phyloP scores from a whole-genome alignment of 495 filamentous ascomycete species.

The Lepraria neglecta region DNA sequence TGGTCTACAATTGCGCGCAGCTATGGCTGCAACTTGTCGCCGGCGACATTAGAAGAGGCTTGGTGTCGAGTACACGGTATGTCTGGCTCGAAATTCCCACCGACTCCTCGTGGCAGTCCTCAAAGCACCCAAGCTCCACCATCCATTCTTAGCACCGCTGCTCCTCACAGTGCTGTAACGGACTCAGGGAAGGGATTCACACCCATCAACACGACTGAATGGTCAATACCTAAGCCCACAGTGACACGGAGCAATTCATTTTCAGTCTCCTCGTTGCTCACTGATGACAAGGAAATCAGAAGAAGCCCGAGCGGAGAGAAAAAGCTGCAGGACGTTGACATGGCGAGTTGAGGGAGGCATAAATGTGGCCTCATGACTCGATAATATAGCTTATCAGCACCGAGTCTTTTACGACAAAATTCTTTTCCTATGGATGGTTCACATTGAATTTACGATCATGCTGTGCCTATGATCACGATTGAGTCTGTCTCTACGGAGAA shows the following conservation, averaged over 20 bases:
- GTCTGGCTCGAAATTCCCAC: constrained; percentile 19
- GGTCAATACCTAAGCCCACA: neutral
- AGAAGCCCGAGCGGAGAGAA: constrained; percentile 18
- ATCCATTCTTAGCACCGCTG: neutral
- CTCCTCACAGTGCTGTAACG: constrained; percentile 20
- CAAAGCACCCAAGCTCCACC: constrained; percentile 5
- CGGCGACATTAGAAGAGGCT: constrained; percentile 58
- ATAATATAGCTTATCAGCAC: constrained; percentile 9
- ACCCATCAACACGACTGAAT: constrained; percentile 16
- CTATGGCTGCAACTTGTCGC: constrained; percentile 59
- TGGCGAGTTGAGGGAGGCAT: neutral
- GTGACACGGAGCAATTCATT: constrained; percentile 11
- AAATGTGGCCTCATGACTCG: neutral
- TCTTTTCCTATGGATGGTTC: neutral
- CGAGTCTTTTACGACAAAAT: neutral
- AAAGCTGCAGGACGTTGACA: constrained; percentile 14
- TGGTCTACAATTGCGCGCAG: constrained; percentile 65
- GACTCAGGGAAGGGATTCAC: constrained; percentile 24
- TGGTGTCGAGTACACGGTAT: constrained; percentile 39
- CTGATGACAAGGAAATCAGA: constrained; percentile 28
- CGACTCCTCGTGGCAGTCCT: constrained; percentile 26
- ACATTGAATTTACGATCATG: constrained; percentile 5
- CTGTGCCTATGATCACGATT: constrained; percentile 11
- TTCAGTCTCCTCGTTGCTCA: constrained; percentile 20
- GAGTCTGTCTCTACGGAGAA: constrained; percentile 8